Base-by-base conservation (phyloP, 2,329 filamentous ascomycete genomes). In the Pseudogymnoascus sp. region DNA sequence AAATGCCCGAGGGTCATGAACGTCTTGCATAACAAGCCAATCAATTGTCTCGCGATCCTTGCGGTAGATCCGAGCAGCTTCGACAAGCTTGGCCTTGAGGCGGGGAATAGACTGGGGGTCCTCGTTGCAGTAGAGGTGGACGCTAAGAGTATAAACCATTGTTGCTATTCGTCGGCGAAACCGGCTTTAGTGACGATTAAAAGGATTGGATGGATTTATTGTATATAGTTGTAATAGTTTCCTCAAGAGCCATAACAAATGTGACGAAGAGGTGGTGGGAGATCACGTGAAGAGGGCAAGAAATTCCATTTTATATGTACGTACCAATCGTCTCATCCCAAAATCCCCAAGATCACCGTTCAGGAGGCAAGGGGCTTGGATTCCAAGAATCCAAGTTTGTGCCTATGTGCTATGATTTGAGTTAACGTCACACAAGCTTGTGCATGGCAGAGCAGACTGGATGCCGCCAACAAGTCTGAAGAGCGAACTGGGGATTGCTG, bases 21-120 rank as follows among this genome's bases (percentile, higher is more conserved):
- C 81, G 70, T 87, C 86, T 78, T 91, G 89, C 89, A 91, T 91
- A 67, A 92, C 88, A 75, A 90, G 85, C 89, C 89, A 91, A 54
- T 79, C 82, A 65, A 87, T 71, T 0, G 84, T 90, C 79, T 91
- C 89, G 72, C 84, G 84, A 77, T 91, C 89, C 68, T 89, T 80
- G 68, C 82, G 84, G 77, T 91, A 91, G 67, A 91, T 81, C 67
- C 85, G 82, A 65, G 86, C 86, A n/a, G 89, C 89, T 74, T 92
- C 89, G 73, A 88, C 82, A 64, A 92, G 84, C 79, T 91, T 92
- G 64, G 84, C 84, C 71, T 85, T 84, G 65, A 92, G 78, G 75
- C 88, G 89, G 66, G 80, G 77, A 76, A 90, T 86, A 73, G 80
- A 80, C 63, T 85, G 83, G 11, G 80, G 76, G 71, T 89, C 82